Base-by-base conservation (phyloP, 202 grass and related monocot genomes). In the Dendrocalamus latiflorus region DNA sequence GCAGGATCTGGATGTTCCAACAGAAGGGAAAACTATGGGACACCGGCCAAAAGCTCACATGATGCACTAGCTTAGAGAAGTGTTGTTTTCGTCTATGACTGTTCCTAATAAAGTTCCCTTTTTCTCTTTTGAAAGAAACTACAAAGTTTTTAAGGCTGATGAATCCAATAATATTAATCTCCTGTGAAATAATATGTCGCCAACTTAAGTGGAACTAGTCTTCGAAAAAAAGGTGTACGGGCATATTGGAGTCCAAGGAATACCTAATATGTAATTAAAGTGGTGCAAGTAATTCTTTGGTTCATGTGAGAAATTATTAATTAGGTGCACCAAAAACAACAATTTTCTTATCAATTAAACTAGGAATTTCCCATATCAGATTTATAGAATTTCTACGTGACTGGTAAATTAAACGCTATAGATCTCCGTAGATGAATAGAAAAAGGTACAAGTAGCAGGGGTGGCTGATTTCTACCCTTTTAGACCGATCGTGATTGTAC, bases 241-340 rank as follows among this genome's bases (percentile, higher is more conserved):
- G 20, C 61, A 57, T 63, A 34, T 4, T 3, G 36, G 54, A 70
- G 42, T 62, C 21, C 72, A 70, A 53, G 63, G 33, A 76, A 43
- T 57, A 87, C 78, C 78, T 70, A 81, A 59, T 70, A 45, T 72
- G 8, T 63, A 51, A 83, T 63, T 74, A 65, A 86, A 75, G 80
- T 71, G 84, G 75, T 65, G 59, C 63, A 76, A 87, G 62, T 90
- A 83, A 83, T 49, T 87, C 10, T 75, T 54, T 74, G 18, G 8
- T 49, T 74, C 74, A 44, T 56, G 18, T 56, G 16, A 75, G 20
- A 81, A 42, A 58, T 48, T 49, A 43, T 78, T 59, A 65, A 70
- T 85, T 90, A 80, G 80, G 75, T 80, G 49, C 68, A 80, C 75
- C 88, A 65, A 84, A 74, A 70, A 80, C 80, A 80, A 21, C 22